Evolutionary conservation across 306 rosid species (phyloP).

Genomic region (Vigna angularis): DNA sequence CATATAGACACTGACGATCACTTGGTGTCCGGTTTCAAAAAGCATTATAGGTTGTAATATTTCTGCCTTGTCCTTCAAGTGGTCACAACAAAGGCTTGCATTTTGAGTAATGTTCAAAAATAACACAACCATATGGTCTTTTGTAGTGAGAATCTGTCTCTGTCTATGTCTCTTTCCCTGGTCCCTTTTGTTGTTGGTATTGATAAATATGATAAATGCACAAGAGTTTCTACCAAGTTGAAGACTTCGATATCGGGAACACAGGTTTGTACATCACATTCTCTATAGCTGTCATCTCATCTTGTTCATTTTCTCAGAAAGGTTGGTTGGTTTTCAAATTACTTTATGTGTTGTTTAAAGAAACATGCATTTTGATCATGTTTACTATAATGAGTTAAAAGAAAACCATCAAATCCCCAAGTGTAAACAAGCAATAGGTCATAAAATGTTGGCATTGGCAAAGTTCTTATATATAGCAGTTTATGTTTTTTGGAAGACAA

Average conservation of each 20-base stretch:
- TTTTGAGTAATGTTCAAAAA: neutral
- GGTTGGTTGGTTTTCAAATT: no score
- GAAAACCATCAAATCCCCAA: no score
- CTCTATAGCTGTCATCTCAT: slow-evolving; percentile 2
- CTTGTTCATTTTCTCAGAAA: neutral
- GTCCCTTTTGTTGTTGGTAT: neutral
- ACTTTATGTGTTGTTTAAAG: no score
- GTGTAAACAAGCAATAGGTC: no score
- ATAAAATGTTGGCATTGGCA: no score
- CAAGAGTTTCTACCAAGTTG: neutral
- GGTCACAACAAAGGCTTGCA: slow-evolving; percentile 18
- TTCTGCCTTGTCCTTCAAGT: neutral
- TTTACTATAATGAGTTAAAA: no score
- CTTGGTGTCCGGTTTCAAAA: neutral
- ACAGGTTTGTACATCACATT: neutral
- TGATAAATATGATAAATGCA: neutral
- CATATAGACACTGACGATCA: neutral
- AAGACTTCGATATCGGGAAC: neutral
- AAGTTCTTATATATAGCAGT: no score
- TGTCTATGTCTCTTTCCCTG: neutral
- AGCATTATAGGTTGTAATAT: neutral
- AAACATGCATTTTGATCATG: no score
- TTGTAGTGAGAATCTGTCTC: slow-evolving; percentile 15
- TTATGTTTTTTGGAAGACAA: no score
- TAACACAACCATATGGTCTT: slow-evolving; percentile 1